Conservation (phyloP, 805 yeast species). For the Kuraishia borneana region DNA sequence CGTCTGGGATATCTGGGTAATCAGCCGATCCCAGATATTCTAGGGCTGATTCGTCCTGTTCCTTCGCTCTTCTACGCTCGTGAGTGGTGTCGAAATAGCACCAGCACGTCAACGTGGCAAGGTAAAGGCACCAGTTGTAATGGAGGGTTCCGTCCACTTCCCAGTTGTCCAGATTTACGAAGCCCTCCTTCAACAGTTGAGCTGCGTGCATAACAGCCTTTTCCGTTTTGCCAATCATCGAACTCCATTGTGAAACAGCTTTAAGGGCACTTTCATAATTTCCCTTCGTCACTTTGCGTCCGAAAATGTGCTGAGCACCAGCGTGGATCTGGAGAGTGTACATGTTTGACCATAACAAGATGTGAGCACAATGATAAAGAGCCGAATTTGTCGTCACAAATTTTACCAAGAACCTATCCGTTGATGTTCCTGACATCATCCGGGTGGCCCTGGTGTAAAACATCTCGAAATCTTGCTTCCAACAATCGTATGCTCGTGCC, state of each 20-base stretch:
- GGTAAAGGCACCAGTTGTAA: constrained; percentile 9
- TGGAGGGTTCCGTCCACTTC: constrained; percentile 11
- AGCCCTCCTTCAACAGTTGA: constrained; percentile 7
- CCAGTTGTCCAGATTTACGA: constrained; percentile 8
- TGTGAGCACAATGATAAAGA: constrained; percentile 7
- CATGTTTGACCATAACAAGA: constrained; percentile 6
- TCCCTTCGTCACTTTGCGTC: constrained; percentile 2
- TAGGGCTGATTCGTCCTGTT: background rate
- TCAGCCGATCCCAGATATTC: background rate
- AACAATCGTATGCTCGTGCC: constrained; percentile 5
- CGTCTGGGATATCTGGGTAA: background rate
- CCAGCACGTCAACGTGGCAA: constrained; percentile 8
- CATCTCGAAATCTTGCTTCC: constrained; percentile 8
- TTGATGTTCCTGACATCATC: background rate
- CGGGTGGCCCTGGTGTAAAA: constrained; percentile 1
- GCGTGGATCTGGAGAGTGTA: constrained; percentile 5
- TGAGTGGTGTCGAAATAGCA: constrained; percentile 3
- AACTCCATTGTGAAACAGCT: constrained; percentile 5
- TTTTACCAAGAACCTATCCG: constrained; percentile 3
- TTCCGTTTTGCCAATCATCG: constrained; percentile 3
- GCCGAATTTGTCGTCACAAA: constrained; percentile 7
- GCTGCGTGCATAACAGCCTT: constrained; percentile 8
- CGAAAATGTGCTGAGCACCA: constrained; percentile 5
- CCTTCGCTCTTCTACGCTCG: background rate
- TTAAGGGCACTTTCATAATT: constrained; percentile 5